Evolutionary conservation across 2,329 filamentous ascomycete genomes (phyloP).

Genomic region (Cadophora luteo-olivacea): DNA sequence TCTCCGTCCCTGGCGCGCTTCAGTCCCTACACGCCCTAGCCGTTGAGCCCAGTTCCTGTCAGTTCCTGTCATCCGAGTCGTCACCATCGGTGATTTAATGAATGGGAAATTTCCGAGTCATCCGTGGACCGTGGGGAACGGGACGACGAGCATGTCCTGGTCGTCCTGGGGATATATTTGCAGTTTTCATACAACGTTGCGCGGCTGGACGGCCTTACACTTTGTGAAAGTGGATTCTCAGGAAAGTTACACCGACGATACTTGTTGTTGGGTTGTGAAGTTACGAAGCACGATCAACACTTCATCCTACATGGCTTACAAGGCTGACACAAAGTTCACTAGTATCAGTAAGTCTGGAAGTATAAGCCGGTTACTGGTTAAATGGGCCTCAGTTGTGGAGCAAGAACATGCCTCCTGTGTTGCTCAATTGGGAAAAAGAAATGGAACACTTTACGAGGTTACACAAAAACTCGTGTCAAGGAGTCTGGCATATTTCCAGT

Average conservation of each 20-base stretch:
- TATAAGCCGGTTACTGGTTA: neutral
- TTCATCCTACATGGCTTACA: conserved; percentile 7
- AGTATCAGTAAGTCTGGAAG: neutral
- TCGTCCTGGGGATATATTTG: neutral
- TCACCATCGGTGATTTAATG: conserved; percentile 14
- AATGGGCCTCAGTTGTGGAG: neutral
- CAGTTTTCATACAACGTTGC: conserved; percentile 18
- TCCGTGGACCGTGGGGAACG: conserved; percentile 16
- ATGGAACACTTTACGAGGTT: neutral
- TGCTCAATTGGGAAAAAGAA: neutral
- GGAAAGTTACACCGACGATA: conserved; percentile 26
- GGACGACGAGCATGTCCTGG: neutral
- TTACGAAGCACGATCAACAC: neutral
- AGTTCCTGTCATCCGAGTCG: neutral
- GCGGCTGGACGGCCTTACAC: neutral
- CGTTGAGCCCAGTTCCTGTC: conserved; percentile 2
- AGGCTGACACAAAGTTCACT: conserved; percentile 3
- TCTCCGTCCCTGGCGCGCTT: conserved; percentile 19
- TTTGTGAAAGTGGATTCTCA: conserved; percentile 13
- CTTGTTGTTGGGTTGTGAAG: conserved; percentile 12
- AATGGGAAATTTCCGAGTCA: conserved; percentile 26
- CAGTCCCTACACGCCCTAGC: conserved; percentile 11
- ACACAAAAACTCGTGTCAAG: neutral
- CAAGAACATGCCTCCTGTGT: neutral
- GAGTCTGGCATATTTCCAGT: neutral